phyloP scores from a whole-genome alignment of 768 basidiomycete species.

The Pleurotus tuoliensis region DNA sequence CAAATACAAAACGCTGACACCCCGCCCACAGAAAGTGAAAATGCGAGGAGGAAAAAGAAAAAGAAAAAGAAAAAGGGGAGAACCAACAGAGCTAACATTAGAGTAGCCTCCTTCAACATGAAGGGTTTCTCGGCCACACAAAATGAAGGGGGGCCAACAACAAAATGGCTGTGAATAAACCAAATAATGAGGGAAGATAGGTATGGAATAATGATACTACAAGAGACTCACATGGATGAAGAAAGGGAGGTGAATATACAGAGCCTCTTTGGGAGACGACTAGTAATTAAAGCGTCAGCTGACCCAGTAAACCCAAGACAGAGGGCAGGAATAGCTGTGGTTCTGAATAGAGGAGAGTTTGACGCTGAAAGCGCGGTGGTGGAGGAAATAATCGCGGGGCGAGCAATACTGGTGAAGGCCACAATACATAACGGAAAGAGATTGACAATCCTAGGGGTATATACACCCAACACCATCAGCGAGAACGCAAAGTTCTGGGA shows the following conservation, averaged over 20 bases:
- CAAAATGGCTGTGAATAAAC: constrained; percentile 24
- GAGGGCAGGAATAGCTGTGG: constrained; percentile 26
- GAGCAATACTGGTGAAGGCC: constrained; percentile 17
- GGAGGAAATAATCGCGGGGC: constrained; percentile 20
- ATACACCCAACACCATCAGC: constrained; percentile 27
- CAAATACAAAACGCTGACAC: too few relatives aligned
- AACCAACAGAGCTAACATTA: constrained; percentile 7
- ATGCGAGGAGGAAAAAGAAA: too few relatives aligned
- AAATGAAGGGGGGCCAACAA: neutral
- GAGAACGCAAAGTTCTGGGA: constrained; percentile 29
- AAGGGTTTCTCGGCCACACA: constrained; percentile 12
- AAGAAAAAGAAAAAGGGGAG: constrained; percentile 3
- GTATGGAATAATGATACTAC: constrained; percentile 24
- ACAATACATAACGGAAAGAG: constrained; percentile 14
- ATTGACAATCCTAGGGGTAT: constrained; percentile 27
- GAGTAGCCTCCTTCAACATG: constrained; percentile 22
- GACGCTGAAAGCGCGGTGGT: constrained; percentile 10
- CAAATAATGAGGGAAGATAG: constrained; percentile 19
- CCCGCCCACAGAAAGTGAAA: too few relatives aligned
- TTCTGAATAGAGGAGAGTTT: constrained; percentile 26
- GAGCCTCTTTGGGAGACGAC: neutral
- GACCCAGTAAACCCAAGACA: constrained; percentile 15
- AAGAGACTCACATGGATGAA: constrained; percentile 27
- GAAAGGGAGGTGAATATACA: constrained; percentile 8
- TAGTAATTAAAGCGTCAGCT: constrained; percentile 16